A percentile compares a stretch with the other conserved stretches of the same genome.
These are phyloP conservation scores for Trichoderma asperellum DNA, from an alignment of 2,329 filamentous ascomycete species.

Conservation along the genomic window DNA sequence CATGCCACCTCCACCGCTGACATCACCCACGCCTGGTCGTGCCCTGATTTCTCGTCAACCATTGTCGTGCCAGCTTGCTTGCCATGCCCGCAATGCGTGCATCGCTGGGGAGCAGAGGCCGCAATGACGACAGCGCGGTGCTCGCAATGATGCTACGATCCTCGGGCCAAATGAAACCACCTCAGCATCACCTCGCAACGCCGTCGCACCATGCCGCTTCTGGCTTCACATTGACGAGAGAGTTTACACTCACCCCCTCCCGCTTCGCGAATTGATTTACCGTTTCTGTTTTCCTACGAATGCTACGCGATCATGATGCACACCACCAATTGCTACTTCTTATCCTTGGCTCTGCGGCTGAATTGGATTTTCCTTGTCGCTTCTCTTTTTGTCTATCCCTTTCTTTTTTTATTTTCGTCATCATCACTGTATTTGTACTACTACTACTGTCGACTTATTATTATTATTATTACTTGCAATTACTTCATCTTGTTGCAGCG, in stretches of 20 bases:
- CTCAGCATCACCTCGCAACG: background rate
- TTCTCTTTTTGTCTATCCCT: background rate
- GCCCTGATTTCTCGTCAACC: constrained; percentile 20
- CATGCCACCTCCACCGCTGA: constrained; percentile 32
- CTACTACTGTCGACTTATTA: too few species aligned
- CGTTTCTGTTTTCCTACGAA: constrained; percentile 8
- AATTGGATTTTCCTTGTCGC: background rate
- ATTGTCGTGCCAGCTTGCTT: constrained; percentile 13
- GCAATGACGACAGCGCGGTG: constrained; percentile 24
- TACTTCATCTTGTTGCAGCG: constrained; percentile 12
- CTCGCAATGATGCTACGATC: constrained; percentile 8
- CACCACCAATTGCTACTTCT: constrained; percentile 3
- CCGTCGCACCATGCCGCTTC: constrained; percentile 10
- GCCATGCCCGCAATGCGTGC: too few species aligned
- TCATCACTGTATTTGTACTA: constrained; percentile 1
- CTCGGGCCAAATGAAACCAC: background rate
- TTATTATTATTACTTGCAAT: background rate
- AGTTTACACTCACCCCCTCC: constrained; percentile 14
- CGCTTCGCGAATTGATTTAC: background rate
- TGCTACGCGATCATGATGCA: constrained; percentile 25
- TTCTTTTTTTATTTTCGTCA: constrained; percentile 14
- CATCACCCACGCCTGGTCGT: constrained; percentile 33
- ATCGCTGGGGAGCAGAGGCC: constrained; percentile 2
- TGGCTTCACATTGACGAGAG: background rate
- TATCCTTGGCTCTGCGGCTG: constrained; percentile 15